These are phyloP conservation scores for Clonostachys byssicola DNA, from an alignment of 2,329 filamentous ascomycete species.

Conservation along the genomic window DNA sequence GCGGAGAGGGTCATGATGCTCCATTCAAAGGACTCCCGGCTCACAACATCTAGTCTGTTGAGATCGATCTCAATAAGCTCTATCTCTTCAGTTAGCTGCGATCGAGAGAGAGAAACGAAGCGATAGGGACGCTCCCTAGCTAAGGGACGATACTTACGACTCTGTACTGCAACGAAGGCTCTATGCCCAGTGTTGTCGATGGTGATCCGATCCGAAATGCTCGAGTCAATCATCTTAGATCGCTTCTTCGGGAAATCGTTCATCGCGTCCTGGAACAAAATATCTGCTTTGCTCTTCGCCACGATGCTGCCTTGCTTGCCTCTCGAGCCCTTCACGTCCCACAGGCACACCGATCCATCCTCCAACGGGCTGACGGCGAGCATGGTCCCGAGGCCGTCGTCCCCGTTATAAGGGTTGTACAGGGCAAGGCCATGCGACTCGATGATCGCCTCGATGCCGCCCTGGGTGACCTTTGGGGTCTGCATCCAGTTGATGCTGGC, in stretches of 20 bases:
- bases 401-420: constrained; percentile 48
- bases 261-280: constrained; percentile 57
- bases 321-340: constrained; percentile 64
- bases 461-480: constrained; percentile 43
- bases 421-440: constrained; percentile 74
- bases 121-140: background rate
- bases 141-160: constrained; percentile 40
- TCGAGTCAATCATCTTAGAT: constrained; percentile 66
- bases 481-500: constrained; percentile 76
- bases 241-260: constrained; percentile 36
- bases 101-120: background rate
- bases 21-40: constrained; percentile 71
- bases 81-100: constrained; percentile 7
- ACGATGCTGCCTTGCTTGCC: constrained; percentile 57
- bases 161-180: constrained; percentile 78
- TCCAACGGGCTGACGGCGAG: constrained; percentile 75
- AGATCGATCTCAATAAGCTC: constrained; percentile 80
- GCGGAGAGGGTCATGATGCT: constrained; percentile 80
- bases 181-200: constrained; percentile 64
- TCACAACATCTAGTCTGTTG: constrained; percentile 64
- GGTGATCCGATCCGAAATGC: constrained; percentile 77
- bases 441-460: constrained; percentile 37
- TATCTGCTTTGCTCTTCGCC: constrained; percentile 59
- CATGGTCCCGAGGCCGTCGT: constrained; percentile 34
- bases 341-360: constrained; percentile 83